These are phyloP conservation scores for Vaccinium myrtillus DNA, from an alignment of 148 eudicot species.

Conservation along the genomic window DNA sequence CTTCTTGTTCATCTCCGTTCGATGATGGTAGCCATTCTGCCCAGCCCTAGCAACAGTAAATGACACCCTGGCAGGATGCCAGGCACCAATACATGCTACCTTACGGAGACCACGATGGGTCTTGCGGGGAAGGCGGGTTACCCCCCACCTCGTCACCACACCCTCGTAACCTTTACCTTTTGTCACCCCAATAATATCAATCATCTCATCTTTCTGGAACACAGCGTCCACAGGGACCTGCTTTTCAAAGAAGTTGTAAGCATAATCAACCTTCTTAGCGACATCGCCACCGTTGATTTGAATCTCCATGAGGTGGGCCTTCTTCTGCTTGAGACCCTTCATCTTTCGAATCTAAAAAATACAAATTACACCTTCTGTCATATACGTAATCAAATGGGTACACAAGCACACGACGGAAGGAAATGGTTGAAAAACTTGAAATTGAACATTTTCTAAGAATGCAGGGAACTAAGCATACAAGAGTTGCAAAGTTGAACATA, in stretches of 20 bases:
- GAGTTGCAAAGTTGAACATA: not conserved
- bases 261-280: conserved; percentile 42
- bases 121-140: conserved; percentile 47
- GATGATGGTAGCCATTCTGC: conserved; percentile 48
- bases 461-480: no score
- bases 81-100: conserved; percentile 54
- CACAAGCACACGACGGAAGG: not conserved
- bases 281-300: conserved; percentile 44
- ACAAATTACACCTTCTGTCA: not conserved
- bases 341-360: conserved; percentile 34
- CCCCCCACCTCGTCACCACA: conserved; percentile 53
- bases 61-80: conserved; percentile 57
- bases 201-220: conserved; percentile 54
- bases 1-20: conserved; percentile 50
- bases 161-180: conserved; percentile 54
- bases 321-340: conserved; percentile 51
- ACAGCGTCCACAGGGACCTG: conserved; percentile 46
- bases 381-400: not conserved
- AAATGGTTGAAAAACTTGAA: not conserved
- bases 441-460: no score
- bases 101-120: conserved; percentile 52
- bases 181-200: conserved; percentile 49
- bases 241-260: conserved; percentile 40
- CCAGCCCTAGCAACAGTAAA: conserved; percentile 53
- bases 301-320: conserved; percentile 49